Conservation (phyloP, 768 basidiomycete species). For the Kwoniella newhampshirensis region DNA sequence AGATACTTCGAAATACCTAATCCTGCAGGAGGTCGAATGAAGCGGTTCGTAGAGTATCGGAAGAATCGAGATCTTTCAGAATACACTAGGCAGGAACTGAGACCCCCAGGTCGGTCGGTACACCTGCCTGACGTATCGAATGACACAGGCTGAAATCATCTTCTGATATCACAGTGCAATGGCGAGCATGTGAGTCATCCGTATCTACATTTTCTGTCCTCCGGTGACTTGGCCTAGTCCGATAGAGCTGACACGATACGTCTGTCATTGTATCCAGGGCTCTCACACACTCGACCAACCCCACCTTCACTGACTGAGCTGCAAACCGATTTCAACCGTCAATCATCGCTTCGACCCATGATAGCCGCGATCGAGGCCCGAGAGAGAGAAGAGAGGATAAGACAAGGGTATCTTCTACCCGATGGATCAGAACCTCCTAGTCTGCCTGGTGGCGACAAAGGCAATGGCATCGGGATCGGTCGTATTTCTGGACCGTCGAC, state of each 20-base stretch:
- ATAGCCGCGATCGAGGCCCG: conserved; percentile 41
- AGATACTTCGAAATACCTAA: conserved; percentile 40
- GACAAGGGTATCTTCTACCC: conserved; percentile 41
- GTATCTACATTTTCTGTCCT: background rate
- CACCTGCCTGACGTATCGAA: too few species aligned
- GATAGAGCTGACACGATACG: conserved; percentile 1
- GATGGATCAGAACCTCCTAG: conserved; percentile 7
- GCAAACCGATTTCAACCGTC: conserved; percentile 27
- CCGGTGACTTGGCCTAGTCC: too few species aligned
- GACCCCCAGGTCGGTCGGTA: conserved; percentile 35
- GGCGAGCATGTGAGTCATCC: conserved; percentile 38
- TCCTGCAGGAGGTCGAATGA: conserved; percentile 37
- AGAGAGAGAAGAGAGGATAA: conserved; percentile 42
- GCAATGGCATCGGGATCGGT: background rate
- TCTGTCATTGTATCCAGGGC: conserved; percentile 27
- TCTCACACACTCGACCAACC: conserved; percentile 42
- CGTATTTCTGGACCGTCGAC: conserved; percentile 20
- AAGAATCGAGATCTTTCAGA: conserved; percentile 38
- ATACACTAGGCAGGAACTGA: conserved; percentile 31
- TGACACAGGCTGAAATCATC: conserved; percentile 10
- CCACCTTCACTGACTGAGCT: conserved; percentile 39
- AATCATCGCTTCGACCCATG: conserved; percentile 24
- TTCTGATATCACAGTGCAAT: conserved; percentile 34
- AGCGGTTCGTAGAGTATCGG: conserved; percentile 41
- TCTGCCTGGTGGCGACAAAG: background rate